Conservation (phyloP, 306 rosid species). For the Sicyos edulis region DNA sequence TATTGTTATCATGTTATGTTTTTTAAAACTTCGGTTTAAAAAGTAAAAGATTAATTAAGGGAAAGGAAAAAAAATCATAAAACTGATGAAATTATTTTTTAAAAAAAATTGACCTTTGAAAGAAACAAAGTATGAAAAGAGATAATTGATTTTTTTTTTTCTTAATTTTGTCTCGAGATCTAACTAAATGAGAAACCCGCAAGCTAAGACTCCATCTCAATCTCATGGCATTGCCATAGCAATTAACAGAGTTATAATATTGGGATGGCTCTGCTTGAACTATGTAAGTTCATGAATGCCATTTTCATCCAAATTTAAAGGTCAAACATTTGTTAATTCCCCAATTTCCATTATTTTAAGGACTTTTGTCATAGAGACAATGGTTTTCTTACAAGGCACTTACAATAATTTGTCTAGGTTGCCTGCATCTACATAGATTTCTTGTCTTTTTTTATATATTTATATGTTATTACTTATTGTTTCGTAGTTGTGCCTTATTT, state of each 20-base stretch:
- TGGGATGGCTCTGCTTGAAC: constrained; percentile 8
- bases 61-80: no score
- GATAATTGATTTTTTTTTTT: background rate
- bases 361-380: no score
- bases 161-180: background rate
- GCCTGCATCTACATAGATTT: background rate
- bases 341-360: background rate
- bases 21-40: no score
- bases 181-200: no score
- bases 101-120: no score
- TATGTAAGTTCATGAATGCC: constrained; percentile 11
- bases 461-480: no score
- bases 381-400: constrained; percentile 34
- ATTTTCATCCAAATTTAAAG: background rate
- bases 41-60: no score
- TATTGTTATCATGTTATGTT: no score
- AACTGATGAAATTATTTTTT: no score
- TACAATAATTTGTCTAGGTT: constrained; percentile 18
- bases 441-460: background rate
- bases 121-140: no score
- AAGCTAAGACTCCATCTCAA: background rate
- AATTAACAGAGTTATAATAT: background rate
- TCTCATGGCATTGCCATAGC: background rate
- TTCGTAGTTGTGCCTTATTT: no score
- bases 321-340: background rate